phyloP scores from a whole-genome alignment of 2,329 filamentous ascomycete genomes.

The Fusarium siculi region DNA sequence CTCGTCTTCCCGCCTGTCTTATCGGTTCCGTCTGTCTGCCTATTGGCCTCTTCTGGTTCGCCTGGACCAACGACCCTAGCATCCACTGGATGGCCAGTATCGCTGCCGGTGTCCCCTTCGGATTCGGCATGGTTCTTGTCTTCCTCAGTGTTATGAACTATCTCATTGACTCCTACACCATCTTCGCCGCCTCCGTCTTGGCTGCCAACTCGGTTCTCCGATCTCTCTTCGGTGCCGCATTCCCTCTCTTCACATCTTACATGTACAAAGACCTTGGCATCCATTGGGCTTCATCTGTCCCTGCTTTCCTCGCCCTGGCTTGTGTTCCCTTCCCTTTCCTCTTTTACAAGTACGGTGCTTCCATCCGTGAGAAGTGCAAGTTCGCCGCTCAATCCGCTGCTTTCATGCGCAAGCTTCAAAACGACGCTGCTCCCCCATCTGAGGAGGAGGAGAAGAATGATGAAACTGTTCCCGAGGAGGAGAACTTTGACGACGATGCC shows the following conservation, averaged over 20 bases:
- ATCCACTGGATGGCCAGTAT: slow-evolving; percentile 64
- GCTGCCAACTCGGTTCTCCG: slow-evolving; percentile 34
- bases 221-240: slow-evolving; percentile 35
- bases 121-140: slow-evolving; percentile 64
- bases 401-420: slow-evolving; percentile 35
- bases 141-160: slow-evolving; percentile 40
- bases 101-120: slow-evolving; percentile 56
- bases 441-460: slow-evolving; percentile 26
- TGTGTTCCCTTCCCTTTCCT: slow-evolving; percentile 39
- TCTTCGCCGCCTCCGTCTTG: slow-evolving; percentile 34
- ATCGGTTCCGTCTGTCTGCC: slow-evolving; percentile 25
- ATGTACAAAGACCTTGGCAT: slow-evolving; percentile 36
- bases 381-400: slow-evolving; percentile 34
- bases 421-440: not conserved
- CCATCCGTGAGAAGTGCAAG: slow-evolving; percentile 38
- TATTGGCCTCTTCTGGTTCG: slow-evolving; percentile 66
- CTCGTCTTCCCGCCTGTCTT: slow-evolving; percentile 29
- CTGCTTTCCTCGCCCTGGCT: slow-evolving; percentile 31
- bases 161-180: slow-evolving; percentile 37
- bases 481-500: slow-evolving; percentile 27
- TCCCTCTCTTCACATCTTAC: slow-evolving; percentile 33
- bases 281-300: slow-evolving; percentile 35
- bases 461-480: slow-evolving; percentile 3
- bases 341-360: slow-evolving; percentile 35
- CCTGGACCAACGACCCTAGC: slow-evolving; percentile 64